Base-by-base conservation (phyloP, 768 basidiomycete genomes). In the Baorangia bicolor region DNA sequence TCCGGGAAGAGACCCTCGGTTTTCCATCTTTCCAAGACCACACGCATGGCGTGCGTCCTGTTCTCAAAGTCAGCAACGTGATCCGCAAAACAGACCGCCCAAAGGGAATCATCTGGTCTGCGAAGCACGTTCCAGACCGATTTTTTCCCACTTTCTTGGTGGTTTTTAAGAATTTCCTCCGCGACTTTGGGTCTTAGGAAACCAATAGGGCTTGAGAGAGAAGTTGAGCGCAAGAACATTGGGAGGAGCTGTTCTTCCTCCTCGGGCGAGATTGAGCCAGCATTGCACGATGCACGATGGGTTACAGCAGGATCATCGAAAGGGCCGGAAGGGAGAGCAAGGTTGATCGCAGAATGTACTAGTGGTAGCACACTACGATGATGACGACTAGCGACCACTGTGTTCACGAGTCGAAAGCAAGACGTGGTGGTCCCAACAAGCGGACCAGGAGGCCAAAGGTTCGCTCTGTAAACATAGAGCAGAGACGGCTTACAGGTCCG, bases 321-420 rank as follows among this genome's bases (percentile, higher is more conserved):
- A 14, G 59, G 64, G 25, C 68, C 62, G 5, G 53, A 18, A 31
- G 68, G 69, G 14, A 69, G 67, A 35, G 51, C 25, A 23, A 71
- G 65, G 42, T 69, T 69, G 53, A 68, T 56, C 14, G 68, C 56
- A 18, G 63, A 61, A 23, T 51, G 59, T 23, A 71, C 64, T 2
- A 69, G 49, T 16, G 67, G 60, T 25, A 71, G 51, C 11, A 67
- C 14, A 37, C 59, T 61, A 12, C 7, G 51, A n/a, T 14, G 59
- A 21, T 25, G 38, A 25, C 11, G 28, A 41, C 18, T 18, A 3
- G 28, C 13, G 18, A 49, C 12, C 7, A 23, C 18, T 10, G 52
- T 49, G 18, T 31, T 57, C 28, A 48, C 9, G 28, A 11, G 9
- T 38, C 58, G 59, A 58, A 28, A 25, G 18, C 14, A 30, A 14